Evolutionary conservation across 2,329 filamentous ascomycete genomes (phyloP).

Genomic region (Exserohilum rostratum): DNA sequence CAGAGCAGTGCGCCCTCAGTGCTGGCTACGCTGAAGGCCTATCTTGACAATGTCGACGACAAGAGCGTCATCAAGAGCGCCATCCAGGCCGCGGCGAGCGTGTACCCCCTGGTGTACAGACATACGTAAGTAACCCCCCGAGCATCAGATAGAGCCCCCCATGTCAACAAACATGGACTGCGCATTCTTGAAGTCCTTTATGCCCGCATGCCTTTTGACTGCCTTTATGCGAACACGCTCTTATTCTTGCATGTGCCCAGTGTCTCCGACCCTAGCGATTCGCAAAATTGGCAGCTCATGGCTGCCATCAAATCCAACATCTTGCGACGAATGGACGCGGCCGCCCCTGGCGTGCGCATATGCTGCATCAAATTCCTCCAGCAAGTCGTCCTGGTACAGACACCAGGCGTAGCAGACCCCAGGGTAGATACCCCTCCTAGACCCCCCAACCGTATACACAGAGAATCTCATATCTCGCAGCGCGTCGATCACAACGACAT

Average conservation of each 20-base stretch:
- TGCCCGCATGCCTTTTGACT: constrained; percentile 20
- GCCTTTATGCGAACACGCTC: constrained; percentile 34
- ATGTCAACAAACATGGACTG: constrained; percentile 20
- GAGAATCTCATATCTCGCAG: constrained; percentile 54
- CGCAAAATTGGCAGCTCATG: constrained; percentile 85
- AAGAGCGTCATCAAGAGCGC: constrained; percentile 80
- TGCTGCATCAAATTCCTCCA: constrained; percentile 98
- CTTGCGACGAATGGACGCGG: constrained; percentile 83
- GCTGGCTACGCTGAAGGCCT: constrained; percentile 70
- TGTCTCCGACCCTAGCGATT: constrained; percentile 84
- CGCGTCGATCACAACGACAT: constrained; percentile 79
- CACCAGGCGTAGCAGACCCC: constrained; percentile 81
- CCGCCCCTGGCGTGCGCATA: constrained; percentile 76
- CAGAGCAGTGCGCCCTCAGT: constrained; percentile 77
- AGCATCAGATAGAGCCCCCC: constrained; percentile 30
- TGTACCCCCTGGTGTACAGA: constrained; percentile 89
- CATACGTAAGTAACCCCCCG: constrained; percentile 77
- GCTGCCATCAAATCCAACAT: constrained; percentile 87
- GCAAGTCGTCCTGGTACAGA: constrained; percentile 89
- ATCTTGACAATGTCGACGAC: constrained; percentile 68
- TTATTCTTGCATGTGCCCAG: constrained; percentile 59
- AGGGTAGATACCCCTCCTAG: constrained; percentile 64
- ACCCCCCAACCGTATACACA: constrained; percentile 2
- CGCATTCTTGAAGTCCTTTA: constrained; percentile 20
- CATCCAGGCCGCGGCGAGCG: constrained; percentile 86